These are phyloP conservation scores for Leccinellum albellum DNA, from an alignment of 768 basidiomycete species.

Conservation along the genomic window DNA sequence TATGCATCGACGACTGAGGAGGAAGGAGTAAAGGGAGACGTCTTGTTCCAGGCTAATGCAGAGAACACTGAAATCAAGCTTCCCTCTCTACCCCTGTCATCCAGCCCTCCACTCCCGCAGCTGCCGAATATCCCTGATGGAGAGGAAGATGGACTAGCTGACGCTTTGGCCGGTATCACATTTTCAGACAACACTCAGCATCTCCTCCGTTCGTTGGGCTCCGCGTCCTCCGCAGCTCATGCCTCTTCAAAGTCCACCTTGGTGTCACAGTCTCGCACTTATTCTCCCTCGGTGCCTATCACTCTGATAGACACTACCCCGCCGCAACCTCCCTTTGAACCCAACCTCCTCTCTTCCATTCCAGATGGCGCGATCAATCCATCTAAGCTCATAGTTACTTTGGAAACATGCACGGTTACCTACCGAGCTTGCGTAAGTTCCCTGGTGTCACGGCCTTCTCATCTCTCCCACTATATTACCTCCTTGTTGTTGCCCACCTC, in stretches of 20 bases:
- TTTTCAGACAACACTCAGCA: conserved; percentile 23
- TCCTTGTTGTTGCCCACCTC: conserved; percentile 43
- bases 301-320: conserved; percentile 46
- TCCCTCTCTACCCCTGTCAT: conserved; percentile 32
- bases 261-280: conserved; percentile 28
- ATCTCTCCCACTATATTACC: conserved; percentile 55
- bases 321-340: conserved; percentile 55
- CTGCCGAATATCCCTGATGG: conserved; percentile 34
- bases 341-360: conserved; percentile 60
- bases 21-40: conserved; percentile 5
- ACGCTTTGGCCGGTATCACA: conserved; percentile 22
- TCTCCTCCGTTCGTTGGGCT: conserved; percentile 35
- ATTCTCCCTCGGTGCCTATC: conserved; percentile 45
- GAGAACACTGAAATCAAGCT: conserved; percentile 18
- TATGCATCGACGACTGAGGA: conserved; percentile 11
- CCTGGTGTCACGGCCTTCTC: conserved; percentile 63
- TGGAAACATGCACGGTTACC: conserved; percentile 70
- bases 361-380: conserved; percentile 50
- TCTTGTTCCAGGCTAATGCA: conserved; percentile 4
- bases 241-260: conserved; percentile 35
- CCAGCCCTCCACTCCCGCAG: conserved; percentile 52
- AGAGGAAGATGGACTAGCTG: background rate
- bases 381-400: conserved; percentile 59
- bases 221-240: conserved; percentile 25
- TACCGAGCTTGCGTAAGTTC: conserved; percentile 66